Percentiles rank a stretch among this genome's conserved stretches.
Evolutionary conservation across 768 basidiomycete species (phyloP).

Genomic region (Mycena amicta): DNA sequence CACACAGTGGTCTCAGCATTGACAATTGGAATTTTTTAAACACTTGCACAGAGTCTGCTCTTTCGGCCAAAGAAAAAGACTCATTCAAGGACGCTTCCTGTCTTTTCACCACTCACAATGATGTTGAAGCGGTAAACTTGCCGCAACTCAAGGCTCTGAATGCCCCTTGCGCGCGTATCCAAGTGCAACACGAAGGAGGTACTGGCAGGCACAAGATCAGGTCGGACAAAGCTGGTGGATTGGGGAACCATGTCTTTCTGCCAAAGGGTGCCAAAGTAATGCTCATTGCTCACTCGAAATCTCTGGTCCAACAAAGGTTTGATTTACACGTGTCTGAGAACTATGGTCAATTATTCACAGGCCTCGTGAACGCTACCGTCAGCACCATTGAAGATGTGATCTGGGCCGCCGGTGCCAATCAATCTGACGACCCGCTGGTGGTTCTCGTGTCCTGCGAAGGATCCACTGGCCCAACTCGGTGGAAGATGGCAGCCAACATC

Average conservation of each 20-base stretch:
- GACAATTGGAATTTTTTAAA: conserved; percentile 7
- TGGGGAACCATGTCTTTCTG: neutral
- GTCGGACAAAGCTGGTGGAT: conserved; percentile 5
- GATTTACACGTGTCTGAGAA: neutral
- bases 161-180: conserved; percentile 8
- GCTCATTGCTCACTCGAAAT: conserved; percentile 13
- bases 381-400: conserved; percentile 18
- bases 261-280: conserved; percentile 13
- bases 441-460: conserved; percentile 20
- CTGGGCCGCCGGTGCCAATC: conserved; percentile 12
- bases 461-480: conserved; percentile 24
- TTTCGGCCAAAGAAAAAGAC: neutral
- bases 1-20: neutral
- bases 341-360: neutral
- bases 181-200: conserved; percentile 13
- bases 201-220: neutral
- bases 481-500: conserved; percentile 14
- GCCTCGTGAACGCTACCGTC: conserved; percentile 17
- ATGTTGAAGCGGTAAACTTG: conserved; percentile 8
- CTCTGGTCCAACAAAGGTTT: conserved; percentile 14
- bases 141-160: conserved; percentile 2
- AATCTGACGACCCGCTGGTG: conserved; percentile 18
- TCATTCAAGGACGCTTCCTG: conserved; percentile 11
- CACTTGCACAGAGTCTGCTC: neutral
- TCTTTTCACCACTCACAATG: conserved; percentile 8